phyloP scores from a whole-genome alignment of 1,139 yeast genomes.

The Yamadazyma conglobata region DNA sequence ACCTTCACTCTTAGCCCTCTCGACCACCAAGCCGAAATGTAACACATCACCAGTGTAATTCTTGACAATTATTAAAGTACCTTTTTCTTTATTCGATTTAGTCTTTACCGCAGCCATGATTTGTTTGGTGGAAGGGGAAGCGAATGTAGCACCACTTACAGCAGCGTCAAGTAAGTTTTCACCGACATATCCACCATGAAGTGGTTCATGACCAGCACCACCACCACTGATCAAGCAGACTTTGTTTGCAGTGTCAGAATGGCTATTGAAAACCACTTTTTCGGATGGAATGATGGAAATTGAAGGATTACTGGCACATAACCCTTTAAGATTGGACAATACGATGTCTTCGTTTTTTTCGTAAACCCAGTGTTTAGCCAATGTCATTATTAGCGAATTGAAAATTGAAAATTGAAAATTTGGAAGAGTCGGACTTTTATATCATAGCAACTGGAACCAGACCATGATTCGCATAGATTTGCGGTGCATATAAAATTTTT shows the following conservation, averaged over 20 bases:
- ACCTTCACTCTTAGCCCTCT: slow-evolving; percentile 78
- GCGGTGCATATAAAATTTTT: too few species aligned
- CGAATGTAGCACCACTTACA: slow-evolving; percentile 84
- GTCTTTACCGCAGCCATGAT: slow-evolving; percentile 70
- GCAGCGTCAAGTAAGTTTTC: slow-evolving; percentile 80
- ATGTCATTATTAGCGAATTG: slow-evolving; percentile 4
- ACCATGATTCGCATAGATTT: too few species aligned
- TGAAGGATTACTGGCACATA: slow-evolving; percentile 66
- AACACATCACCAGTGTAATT: slow-evolving; percentile 93
- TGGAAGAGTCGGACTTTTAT: too few species aligned
- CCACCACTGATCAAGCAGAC: slow-evolving; percentile 85
- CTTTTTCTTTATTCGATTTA: slow-evolving; percentile 49
- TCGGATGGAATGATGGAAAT: slow-evolving; percentile 62
- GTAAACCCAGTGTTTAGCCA: slow-evolving; percentile 52
- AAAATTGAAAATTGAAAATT: too few species aligned
- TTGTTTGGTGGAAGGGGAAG: slow-evolving; percentile 91
- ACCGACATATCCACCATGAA: slow-evolving; percentile 90
- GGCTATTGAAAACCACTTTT: slow-evolving; percentile 56
- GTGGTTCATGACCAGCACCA: slow-evolving; percentile 94
- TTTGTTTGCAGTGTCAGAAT: slow-evolving; percentile 39
- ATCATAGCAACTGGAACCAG: too few species aligned
- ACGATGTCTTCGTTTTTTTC: slow-evolving; percentile 54
- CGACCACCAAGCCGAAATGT: slow-evolving; percentile 89
- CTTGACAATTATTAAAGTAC: slow-evolving; percentile 74
- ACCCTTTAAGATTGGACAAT: slow-evolving; percentile 59